Evolutionary conservation across 1,284 basidiomycete genomes (phyloP).

Genomic region (Coniferiporia weirii): DNA sequence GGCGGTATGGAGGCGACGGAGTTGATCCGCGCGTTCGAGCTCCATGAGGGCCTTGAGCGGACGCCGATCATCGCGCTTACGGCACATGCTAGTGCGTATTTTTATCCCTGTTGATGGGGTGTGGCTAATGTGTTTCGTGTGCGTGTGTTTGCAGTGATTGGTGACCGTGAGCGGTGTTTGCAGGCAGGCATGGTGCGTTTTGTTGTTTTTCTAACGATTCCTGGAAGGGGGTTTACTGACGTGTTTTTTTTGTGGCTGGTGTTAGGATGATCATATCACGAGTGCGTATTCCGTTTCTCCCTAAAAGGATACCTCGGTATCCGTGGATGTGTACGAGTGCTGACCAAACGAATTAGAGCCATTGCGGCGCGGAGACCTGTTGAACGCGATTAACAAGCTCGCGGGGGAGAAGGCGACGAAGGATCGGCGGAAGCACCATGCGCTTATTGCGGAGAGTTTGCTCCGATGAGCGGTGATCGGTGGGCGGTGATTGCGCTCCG

Average conservation of each 20-base stretch:
- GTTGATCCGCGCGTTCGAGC: slow-evolving; percentile 78
- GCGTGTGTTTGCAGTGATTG: slow-evolving; percentile 66
- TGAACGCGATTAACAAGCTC: slow-evolving; percentile 74
- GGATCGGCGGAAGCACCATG: slow-evolving; percentile 14
- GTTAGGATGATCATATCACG: slow-evolving; percentile 65
- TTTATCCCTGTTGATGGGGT: not conserved
- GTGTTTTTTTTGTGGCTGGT: not conserved
- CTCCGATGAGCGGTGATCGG: slow-evolving; percentile 8
- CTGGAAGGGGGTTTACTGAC: not conserved
- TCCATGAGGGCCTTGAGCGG: slow-evolving; percentile 61
- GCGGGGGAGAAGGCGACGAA: slow-evolving; percentile 39
- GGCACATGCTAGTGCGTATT: slow-evolving; percentile 76
- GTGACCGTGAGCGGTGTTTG: slow-evolving; percentile 89
- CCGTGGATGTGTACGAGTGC: not conserved
- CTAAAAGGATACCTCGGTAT: slow-evolving; percentile 14
- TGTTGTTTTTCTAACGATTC: not conserved
- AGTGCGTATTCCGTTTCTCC: slow-evolving; percentile 41
- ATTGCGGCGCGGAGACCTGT: slow-evolving; percentile 64
- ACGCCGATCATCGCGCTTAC: slow-evolving; percentile 96
- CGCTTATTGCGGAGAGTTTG: slow-evolving; percentile 4
- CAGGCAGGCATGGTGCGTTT: slow-evolving; percentile 77
- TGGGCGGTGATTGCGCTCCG: too few relatives aligned
- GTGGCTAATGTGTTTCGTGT: slow-evolving; percentile 9
- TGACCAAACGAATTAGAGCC: slow-evolving; percentile 46
- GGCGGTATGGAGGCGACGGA: slow-evolving; percentile 89